Evolutionary conservation across 139 green algal genomes (phyloP).

Genomic region (Coelastrella sp.): DNA sequence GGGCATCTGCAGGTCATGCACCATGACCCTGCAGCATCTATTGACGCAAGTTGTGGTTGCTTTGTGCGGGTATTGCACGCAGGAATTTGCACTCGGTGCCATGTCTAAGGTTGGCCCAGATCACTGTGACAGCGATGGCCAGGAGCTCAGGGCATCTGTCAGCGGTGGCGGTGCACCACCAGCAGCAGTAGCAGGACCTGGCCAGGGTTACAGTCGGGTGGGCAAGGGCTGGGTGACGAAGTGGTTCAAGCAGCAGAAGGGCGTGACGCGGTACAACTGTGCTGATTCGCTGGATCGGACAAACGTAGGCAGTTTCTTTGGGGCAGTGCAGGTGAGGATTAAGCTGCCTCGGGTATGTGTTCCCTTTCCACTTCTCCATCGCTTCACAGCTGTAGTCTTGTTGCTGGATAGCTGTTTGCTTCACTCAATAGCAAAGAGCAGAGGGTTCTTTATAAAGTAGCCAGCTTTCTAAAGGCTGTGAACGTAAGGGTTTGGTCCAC

Average conservation of each 20-base stretch:
- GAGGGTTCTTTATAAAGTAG: too few relatives aligned
- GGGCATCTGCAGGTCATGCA: neutral
- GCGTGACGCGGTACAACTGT: slow-evolving; percentile 93
- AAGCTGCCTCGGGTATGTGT: neutral
- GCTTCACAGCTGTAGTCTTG: too few relatives aligned
- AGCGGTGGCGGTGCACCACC: neutral
- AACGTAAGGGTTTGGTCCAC: too few relatives aligned
- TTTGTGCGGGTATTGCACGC: neutral
- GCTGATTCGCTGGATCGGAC: slow-evolving; percentile 98
- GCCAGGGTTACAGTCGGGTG: neutral
- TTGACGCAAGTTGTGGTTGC: neutral
- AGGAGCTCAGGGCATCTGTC: slow-evolving; percentile 7
- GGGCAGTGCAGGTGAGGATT: slow-evolving; percentile 83
- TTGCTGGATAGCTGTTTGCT: too few relatives aligned
- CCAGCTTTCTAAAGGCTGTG: too few relatives aligned
- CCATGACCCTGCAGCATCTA: neutral
- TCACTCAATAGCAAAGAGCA: too few relatives aligned
- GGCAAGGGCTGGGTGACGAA: slow-evolving; percentile 64
- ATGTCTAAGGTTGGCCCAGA: slow-evolving; percentile 62
- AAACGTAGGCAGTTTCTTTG: slow-evolving; percentile 97
- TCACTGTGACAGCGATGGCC: slow-evolving; percentile 48
- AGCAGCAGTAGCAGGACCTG: neutral
- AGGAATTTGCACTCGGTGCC: slow-evolving; percentile 60
- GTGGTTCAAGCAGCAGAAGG: slow-evolving; percentile 70
- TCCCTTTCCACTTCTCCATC: neutral